These are phyloP conservation scores for Rhytidhysteron rufulum DNA, from an alignment of 2,329 filamentous ascomycete species.

Conservation along the genomic window DNA sequence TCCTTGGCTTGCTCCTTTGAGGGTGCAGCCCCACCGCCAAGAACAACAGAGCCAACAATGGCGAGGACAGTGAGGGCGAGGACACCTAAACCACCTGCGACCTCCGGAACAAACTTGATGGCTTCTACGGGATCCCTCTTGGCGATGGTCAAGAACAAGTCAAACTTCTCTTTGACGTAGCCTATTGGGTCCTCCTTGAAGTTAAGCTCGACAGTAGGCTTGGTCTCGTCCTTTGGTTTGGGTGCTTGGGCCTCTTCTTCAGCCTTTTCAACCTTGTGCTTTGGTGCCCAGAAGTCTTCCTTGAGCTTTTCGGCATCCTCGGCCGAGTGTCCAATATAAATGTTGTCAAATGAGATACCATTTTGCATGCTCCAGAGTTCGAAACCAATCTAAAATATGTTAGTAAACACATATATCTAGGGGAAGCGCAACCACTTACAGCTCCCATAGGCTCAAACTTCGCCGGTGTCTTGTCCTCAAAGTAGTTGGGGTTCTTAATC, in stretches of 20 bases:
- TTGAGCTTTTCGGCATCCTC: slow-evolving; percentile 88
- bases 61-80: slow-evolving; percentile 67
- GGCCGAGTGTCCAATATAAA: slow-evolving; percentile 97
- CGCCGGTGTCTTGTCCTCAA: slow-evolving; percentile 92
- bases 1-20: slow-evolving; percentile 67
- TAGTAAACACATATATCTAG: no score
- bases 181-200: slow-evolving; percentile 88
- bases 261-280: slow-evolving; percentile 77
- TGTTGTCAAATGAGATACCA: slow-evolving; percentile 98
- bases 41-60: slow-evolving; percentile 62
- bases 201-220: slow-evolving; percentile 71
- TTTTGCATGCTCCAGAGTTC: slow-evolving; percentile 99
- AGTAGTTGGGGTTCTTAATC: slow-evolving; percentile 95
- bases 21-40: slow-evolving; percentile 58
- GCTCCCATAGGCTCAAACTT: slow-evolving; percentile 98
- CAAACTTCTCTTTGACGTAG: slow-evolving; percentile 88
- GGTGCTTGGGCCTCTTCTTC: slow-evolving; percentile 77
- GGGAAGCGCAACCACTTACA: no score
- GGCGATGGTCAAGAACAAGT: slow-evolving; percentile 83
- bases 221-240: slow-evolving; percentile 62
- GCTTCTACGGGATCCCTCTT: slow-evolving; percentile 80
- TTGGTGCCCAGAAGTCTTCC: slow-evolving; percentile 84
- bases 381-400: slow-evolving; percentile 72
- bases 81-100: slow-evolving; percentile 74
- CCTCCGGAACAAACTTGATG: slow-evolving; percentile 85